These are phyloP conservation scores for Alternaria ethzedia DNA, from an alignment of 2,329 filamentous ascomycete species.

Conservation along the genomic window DNA sequence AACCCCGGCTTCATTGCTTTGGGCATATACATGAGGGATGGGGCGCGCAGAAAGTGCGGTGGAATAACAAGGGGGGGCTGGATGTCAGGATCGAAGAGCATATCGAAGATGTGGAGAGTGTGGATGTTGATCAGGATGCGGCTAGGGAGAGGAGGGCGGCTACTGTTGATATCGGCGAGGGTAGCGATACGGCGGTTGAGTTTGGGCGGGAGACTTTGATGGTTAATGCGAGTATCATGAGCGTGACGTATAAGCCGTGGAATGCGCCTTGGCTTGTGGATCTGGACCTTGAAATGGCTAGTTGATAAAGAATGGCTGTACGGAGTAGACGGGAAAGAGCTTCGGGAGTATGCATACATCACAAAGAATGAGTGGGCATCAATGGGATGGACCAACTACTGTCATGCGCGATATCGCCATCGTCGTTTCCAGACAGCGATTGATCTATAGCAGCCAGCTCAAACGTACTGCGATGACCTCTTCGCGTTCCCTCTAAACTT, in stretches of 20 bases:
- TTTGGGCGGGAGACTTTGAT: conserved; percentile 62
- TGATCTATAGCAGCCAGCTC: no score
- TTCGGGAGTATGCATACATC: no score
- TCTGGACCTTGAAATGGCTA: conserved; percentile 51
- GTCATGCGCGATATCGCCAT: no score
- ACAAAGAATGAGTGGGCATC: neutral
- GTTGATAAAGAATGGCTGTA: neutral
- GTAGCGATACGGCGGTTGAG: conserved; percentile 38
- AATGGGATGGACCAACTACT: neutral
- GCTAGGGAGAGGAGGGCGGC: conserved; percentile 30
- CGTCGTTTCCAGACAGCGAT: no score
- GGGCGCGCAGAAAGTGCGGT: conserved; percentile 47
- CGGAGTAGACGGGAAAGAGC: neutral
- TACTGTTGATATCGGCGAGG: conserved; percentile 42
- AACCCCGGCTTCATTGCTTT: conserved; percentile 65
- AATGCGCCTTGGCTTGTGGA: conserved; percentile 65
- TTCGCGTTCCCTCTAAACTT: no score
- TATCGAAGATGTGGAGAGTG: conserved; percentile 16
- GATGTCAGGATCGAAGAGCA: conserved; percentile 26
- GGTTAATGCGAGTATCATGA: conserved; percentile 65
- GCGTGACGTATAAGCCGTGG: conserved; percentile 54
- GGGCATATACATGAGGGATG: conserved; percentile 67
- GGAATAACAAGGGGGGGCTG: conserved; percentile 39
- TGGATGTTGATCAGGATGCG: conserved; percentile 26
- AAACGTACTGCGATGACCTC: no score